Conservation (phyloP, 495 filamentous ascomycete species). For the Gamarada debralockiae region DNA sequence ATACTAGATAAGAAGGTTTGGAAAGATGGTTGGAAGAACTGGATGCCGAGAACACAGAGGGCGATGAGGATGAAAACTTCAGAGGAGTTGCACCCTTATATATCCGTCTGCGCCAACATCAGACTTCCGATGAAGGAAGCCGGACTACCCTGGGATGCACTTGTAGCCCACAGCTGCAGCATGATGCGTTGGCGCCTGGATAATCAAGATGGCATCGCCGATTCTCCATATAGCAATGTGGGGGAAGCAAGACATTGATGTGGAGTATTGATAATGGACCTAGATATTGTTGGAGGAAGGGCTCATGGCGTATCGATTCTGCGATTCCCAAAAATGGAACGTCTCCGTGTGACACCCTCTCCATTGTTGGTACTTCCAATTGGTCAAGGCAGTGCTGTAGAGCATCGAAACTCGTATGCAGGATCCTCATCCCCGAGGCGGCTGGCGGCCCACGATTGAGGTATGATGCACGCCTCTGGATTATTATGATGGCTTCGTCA, state of each 20-base stretch:
- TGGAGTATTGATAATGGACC: conserved; percentile 5
- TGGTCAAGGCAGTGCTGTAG: conserved; percentile 11
- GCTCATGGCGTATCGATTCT: conserved; percentile 4
- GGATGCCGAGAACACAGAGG: conserved; percentile 8
- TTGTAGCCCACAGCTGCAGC: conserved; percentile 7
- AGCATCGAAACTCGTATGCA: conserved; percentile 15
- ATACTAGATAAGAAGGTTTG: background rate
- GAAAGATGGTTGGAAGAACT: conserved; percentile 6
- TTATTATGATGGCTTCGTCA: no score
- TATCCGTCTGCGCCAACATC: conserved; percentile 3
- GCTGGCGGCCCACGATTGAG: conserved; percentile 19
- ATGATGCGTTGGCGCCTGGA: conserved; percentile 9
- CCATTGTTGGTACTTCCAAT: conserved; percentile 4
- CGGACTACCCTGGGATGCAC: conserved; percentile 10
- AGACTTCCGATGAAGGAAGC: background rate
- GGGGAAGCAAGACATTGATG: conserved; percentile 14
- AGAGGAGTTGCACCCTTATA: conserved; percentile 7
- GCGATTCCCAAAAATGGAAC: conserved; percentile 10
- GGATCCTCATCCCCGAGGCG: conserved; percentile 16
- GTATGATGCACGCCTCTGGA: conserved; percentile 8
- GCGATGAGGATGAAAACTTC: background rate
- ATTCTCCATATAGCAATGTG: conserved; percentile 14
- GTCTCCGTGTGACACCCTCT: conserved; percentile 5
- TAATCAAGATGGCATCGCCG: conserved; percentile 12
- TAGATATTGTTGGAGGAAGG: conserved; percentile 2